phyloP scores from a whole-genome alignment of 805 yeast genomes.

The Pichia pseudocactophila region DNA sequence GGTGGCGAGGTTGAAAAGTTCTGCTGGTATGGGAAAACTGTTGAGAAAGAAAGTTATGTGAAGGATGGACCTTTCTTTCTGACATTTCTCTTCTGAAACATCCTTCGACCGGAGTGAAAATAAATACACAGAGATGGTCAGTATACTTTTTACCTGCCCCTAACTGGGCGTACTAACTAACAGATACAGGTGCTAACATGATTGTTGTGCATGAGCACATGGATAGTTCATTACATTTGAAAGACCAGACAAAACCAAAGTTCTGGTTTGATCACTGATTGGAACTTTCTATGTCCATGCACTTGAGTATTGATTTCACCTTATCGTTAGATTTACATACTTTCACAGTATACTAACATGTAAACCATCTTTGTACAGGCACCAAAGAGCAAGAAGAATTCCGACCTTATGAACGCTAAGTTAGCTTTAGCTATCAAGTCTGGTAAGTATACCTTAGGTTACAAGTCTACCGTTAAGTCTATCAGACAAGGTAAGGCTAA shows the following conservation, averaged over 20 bases:
- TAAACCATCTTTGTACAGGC: conserved; percentile 43
- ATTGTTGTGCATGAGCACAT: too few relatives aligned
- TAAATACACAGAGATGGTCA: conserved; percentile 94
- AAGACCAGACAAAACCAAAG: too few relatives aligned
- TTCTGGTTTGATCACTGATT: too few relatives aligned
- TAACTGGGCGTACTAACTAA: background rate
- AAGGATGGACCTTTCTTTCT: too few relatives aligned
- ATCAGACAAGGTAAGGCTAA: conserved; percentile 98
- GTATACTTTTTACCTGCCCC: conserved; percentile 35
- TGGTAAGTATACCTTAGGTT: conserved; percentile 99
- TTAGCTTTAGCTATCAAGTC: conserved; percentile 97
- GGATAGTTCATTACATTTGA: too few relatives aligned
- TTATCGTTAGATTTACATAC: too few relatives aligned
- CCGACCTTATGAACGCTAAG: conserved; percentile 95
- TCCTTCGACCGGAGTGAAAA: conserved; percentile 85
- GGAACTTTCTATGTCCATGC: too few relatives aligned
- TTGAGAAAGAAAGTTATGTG: too few relatives aligned
- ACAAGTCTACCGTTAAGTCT: conserved; percentile 97
- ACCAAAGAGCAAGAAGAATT: conserved; percentile 84
- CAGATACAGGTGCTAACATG: too few relatives aligned
- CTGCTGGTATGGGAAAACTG: too few relatives aligned
- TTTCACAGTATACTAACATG: conserved; percentile 32
- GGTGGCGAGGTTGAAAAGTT: background rate
- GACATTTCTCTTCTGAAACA: background rate
- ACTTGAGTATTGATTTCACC: too few relatives aligned